These are phyloP conservation scores for Parachaetomium inaequale DNA, from an alignment of 495 filamentous ascomycete genomes.

Conservation along the genomic window DNA sequence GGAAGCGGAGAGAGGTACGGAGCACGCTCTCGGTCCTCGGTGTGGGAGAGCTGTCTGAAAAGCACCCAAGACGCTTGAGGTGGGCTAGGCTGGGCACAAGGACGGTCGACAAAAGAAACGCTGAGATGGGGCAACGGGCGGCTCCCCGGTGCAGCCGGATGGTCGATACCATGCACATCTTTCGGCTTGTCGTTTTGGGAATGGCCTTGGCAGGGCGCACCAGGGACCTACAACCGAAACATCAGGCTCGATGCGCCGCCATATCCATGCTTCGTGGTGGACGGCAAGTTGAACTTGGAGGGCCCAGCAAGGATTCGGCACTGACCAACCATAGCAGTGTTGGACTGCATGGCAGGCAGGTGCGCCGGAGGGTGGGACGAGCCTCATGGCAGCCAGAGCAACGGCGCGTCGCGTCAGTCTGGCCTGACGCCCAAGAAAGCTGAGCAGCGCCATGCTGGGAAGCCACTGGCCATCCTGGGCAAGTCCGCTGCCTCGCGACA, in stretches of 20 bases:
- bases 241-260: not conserved
- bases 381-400: not conserved
- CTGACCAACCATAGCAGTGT: too few species aligned
- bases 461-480: too few species aligned
- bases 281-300: not conserved
- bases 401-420: not conserved
- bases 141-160: not conserved
- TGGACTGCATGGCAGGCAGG: not conserved
- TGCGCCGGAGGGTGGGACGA: not conserved
- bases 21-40: not conserved
- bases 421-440: not conserved
- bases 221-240: not conserved
- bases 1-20: not conserved
- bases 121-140: not conserved
- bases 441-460: too few species aligned
- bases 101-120: not conserved
- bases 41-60: not conserved
- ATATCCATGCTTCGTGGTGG: not conserved
- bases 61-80: not conserved
- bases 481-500: too few species aligned
- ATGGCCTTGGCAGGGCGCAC: slow-evolving; percentile 14
- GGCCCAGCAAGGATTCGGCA: not conserved
- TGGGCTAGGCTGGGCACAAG: not conserved
- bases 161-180: not conserved
- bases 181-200: slow-evolving; percentile 1